Evolutionary conservation across 768 basidiomycete genomes (phyloP).

Genomic region (Chalciporus piperatus): DNA sequence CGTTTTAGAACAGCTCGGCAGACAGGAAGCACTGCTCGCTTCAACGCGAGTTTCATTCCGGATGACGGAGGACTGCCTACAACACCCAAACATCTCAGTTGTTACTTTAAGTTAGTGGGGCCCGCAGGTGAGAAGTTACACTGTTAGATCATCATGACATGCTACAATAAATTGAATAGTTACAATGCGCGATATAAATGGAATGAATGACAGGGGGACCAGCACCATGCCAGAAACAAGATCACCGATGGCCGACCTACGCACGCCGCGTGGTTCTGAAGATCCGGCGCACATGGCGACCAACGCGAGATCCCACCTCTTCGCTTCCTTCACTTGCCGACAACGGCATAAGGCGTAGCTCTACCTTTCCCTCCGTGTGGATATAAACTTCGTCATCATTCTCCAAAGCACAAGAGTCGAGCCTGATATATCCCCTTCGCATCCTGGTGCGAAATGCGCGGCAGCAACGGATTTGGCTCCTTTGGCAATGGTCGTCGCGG

Average conservation of each 20-base stretch:
- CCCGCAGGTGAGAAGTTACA: background rate
- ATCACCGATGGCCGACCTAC: background rate
- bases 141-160: background rate
- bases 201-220: conserved; percentile 13
- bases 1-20: background rate
- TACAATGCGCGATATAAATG: background rate
- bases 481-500: conserved; percentile 9
- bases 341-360: conserved; percentile 17
- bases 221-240: conserved; percentile 6
- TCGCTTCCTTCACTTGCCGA: conserved; percentile 6
- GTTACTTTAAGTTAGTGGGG: too few species aligned
- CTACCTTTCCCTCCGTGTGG: conserved; percentile 26
- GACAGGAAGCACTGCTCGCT: conserved; percentile 1
- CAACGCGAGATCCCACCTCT: conserved; percentile 22
- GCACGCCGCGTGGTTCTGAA: conserved; percentile 14
- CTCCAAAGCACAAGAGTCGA: conserved; percentile 18
- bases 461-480: conserved; percentile 17
- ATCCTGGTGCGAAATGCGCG: conserved; percentile 25
- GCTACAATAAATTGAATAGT: background rate
- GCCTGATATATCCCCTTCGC: conserved; percentile 20
- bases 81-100: background rate
- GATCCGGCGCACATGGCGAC: conserved; percentile 30
- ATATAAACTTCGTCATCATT: conserved; percentile 30
- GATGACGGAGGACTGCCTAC: background rate
- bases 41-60: conserved; percentile 13